Conservation (phyloP, 495 filamentous ascomycete genomes). For the Aspergillus hancockii region DNA sequence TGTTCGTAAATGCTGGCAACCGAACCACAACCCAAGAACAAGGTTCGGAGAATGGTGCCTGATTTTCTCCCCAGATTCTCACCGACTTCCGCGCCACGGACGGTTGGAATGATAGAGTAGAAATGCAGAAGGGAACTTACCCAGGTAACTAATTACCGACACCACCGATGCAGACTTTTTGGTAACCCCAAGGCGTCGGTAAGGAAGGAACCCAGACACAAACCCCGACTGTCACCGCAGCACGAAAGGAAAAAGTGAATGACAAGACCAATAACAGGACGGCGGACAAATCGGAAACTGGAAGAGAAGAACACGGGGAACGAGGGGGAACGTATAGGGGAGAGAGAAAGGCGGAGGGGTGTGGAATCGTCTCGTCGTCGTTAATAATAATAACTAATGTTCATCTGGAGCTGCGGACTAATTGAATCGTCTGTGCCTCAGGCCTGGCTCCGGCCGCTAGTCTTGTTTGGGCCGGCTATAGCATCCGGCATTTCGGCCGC, state of each 20-base stretch:
- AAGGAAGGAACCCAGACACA: constrained; percentile 15
- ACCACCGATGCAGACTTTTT: constrained; percentile 27
- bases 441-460: constrained; percentile 4
- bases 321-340: constrained; percentile 17
- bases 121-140: constrained; percentile 18
- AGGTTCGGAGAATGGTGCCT: constrained; percentile 11
- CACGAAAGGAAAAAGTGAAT: neutral
- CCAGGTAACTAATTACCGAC: constrained; percentile 12
- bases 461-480: constrained; percentile 1
- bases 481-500: neutral
- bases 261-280: constrained; percentile 13
- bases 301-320: constrained; percentile 6
- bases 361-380: constrained; percentile 8
- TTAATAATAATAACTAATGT: constrained; percentile 15
- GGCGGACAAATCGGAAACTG: neutral
- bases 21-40: constrained; percentile 15
- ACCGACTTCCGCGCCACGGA: constrained; percentile 14
- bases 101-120: neutral
- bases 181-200: constrained; percentile 12
- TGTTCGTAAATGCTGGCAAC: constrained; percentile 19
- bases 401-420: constrained; percentile 14
- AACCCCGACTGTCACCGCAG: constrained; percentile 21
- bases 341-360: constrained; percentile 19
- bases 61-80: constrained; percentile 9
- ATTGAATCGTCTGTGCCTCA: constrained; percentile 7